These are phyloP conservation scores for Coemansia sp. DNA, from an alignment of 192 early-diverging fungal genomes.

Conservation along the genomic window DNA sequence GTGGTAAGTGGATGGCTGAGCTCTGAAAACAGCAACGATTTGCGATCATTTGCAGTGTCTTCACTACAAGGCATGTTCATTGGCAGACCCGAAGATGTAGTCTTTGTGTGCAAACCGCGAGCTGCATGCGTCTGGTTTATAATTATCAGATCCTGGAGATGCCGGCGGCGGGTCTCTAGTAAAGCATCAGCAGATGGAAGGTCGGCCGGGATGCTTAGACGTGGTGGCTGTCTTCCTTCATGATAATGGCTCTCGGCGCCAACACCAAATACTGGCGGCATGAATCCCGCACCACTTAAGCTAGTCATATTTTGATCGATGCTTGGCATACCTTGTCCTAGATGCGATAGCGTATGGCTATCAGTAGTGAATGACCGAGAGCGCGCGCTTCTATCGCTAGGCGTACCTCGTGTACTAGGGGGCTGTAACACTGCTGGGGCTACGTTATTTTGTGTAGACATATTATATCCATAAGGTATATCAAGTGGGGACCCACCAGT, in stretches of 20 bases:
- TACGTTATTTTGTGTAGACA: conserved; percentile 1
- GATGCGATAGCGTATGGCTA: conserved; percentile 16
- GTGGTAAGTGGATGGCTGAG: conserved; percentile 7
- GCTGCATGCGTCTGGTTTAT: conserved; percentile 46
- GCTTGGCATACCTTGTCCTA: conserved; percentile 5
- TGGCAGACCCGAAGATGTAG: neutral
- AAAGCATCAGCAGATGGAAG: conserved; percentile 31
- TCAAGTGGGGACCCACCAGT: conserved; percentile 5
- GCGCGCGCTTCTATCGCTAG: conserved; percentile 8
- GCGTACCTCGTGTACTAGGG: neutral
- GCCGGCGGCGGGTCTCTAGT: conserved; percentile 42
- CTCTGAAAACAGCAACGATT: conserved; percentile 29
- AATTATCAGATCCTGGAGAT: conserved; percentile 44
- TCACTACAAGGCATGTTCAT: neutral
- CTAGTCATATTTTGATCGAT: conserved; percentile 6
- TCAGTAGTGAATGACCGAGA: conserved; percentile 33
- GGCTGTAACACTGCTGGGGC: conserved; percentile 7
- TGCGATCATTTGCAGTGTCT: neutral
- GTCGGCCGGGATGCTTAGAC: neutral
- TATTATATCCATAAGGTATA: neutral
- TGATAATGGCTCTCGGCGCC: neutral
- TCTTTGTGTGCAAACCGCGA: conserved; percentile 21
- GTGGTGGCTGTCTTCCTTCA: neutral
- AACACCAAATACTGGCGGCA: neutral
- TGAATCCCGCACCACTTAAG: neutral